Conservation (phyloP, 2,329 filamentous ascomycete species). For the Ceratocystis cacaofunesta region DNA sequence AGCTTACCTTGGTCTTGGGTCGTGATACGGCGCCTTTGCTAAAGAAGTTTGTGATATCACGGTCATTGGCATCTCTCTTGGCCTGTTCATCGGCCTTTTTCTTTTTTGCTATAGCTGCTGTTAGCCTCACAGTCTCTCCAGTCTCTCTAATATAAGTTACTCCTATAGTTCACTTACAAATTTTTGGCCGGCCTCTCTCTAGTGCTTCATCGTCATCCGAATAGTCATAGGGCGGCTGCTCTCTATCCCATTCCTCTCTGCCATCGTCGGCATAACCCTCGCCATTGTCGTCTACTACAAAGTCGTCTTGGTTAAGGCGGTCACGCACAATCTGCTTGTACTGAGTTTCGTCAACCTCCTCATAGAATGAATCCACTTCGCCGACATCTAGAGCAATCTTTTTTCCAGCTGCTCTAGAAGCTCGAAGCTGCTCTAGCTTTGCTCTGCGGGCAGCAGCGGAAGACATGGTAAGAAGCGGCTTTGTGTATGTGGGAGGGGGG, state of each 20-base stretch:
- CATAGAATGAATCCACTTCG: slow-evolving; percentile 74
- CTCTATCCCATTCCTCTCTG: slow-evolving; percentile 80
- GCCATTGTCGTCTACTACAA: slow-evolving; percentile 96
- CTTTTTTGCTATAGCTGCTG: slow-evolving; percentile 50
- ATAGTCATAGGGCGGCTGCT: slow-evolving; percentile 52
- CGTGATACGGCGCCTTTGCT: slow-evolving; percentile 54
- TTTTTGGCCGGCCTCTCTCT: slow-evolving; percentile 34
- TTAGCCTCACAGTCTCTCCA: neutral
- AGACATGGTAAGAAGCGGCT: slow-evolving; percentile 26
- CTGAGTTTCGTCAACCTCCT: slow-evolving; percentile 89
- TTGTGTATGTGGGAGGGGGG: neutral
- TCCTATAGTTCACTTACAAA: slow-evolving; percentile 25
- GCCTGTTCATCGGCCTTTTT: slow-evolving; percentile 78
- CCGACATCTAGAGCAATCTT: slow-evolving; percentile 79
- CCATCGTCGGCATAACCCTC: slow-evolving; percentile 95
- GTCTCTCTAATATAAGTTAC: slow-evolving; percentile 3
- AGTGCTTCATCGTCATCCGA: slow-evolving; percentile 49
- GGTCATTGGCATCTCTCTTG: slow-evolving; percentile 73
- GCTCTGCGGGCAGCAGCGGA: slow-evolving; percentile 30
- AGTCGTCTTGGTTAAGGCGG: slow-evolving; percentile 85
- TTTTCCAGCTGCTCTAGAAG: slow-evolving; percentile 76
- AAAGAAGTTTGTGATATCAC: slow-evolving; percentile 90
- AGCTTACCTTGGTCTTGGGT: slow-evolving; percentile 63
- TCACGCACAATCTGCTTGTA: slow-evolving; percentile 93
- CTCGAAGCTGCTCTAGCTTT: slow-evolving; percentile 63